A percentile compares a stretch with the other conserved stretches of the same genome.
These are phyloP conservation scores for Saccharomycopsis hybrid DNA, from an alignment of 1,139 yeast genomes.

Conservation along the genomic window DNA sequence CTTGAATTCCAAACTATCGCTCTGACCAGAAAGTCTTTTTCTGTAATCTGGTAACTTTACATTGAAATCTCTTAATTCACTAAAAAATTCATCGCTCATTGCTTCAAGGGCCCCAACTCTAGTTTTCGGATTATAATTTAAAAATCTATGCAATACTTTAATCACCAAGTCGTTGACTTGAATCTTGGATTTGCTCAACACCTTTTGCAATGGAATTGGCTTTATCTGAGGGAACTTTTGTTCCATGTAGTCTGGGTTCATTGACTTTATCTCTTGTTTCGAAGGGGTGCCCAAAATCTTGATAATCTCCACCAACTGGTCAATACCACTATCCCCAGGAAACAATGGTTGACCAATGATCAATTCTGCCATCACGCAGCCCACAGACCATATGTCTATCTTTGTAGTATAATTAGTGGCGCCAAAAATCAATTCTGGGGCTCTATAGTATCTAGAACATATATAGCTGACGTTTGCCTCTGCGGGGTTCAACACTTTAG, in stretches of 20 bases:
- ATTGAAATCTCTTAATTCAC: conserved; percentile 55
- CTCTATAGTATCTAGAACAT: conserved; percentile 93
- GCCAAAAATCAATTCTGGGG: conserved; percentile 89
- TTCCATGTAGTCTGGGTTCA: conserved; percentile 97
- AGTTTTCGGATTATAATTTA: conserved; percentile 63
- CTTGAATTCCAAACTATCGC: conserved; percentile 33
- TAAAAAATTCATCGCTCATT: conserved; percentile 66
- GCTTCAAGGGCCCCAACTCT: conserved; percentile 68
- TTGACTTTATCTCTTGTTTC: conserved; percentile 82
- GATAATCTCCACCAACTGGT: conserved; percentile 93
- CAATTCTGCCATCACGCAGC: conserved; percentile 96
- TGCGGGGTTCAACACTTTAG: conserved; percentile 78
- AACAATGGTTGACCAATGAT: conserved; percentile 92
- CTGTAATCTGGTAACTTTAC: conserved; percentile 45
- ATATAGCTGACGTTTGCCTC: conserved; percentile 96
- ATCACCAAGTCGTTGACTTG: conserved; percentile 21
- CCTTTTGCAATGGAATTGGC: conserved; percentile 83
- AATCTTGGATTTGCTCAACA: conserved; percentile 52
- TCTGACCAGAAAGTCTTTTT: conserved; percentile 29
- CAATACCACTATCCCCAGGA: conserved; percentile 97
- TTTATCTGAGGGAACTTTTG: conserved; percentile 95
- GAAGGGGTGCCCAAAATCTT: conserved; percentile 95
- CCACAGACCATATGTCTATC: conserved; percentile 96
- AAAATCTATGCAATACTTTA: conserved; percentile 24
- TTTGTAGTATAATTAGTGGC: conserved; percentile 91